Evolutionary conservation across 495 filamentous ascomycete species (phyloP), one percentile per base, ranked within the genome.

Genomic region (Darksidea phi): DNA sequence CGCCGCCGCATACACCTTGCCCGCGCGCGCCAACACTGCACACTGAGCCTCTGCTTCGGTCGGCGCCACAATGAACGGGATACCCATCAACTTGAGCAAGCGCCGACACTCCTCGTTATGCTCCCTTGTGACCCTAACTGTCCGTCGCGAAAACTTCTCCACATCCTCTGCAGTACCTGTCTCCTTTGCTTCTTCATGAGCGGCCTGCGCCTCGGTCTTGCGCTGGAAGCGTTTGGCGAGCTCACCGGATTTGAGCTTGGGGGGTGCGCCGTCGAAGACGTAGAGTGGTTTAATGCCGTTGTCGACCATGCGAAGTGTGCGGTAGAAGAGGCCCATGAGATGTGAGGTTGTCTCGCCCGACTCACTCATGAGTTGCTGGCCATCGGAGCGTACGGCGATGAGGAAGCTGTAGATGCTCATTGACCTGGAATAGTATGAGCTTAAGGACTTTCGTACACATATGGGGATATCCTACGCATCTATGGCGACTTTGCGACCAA

Each of bases 361-460:
- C 64, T 98, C 94, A 70, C 84, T 91, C 82, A 85, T 97, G 59
- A 98, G 84, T 75, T 96, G 91, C 74, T 98, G 89, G 61, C 94
- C 94, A 67, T 95, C 91, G 58, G 91, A 96, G 49, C 94, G 91
- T 38, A 98, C 94, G 15, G 95, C 95, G 68, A 98, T 90, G 45
- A 98, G 84, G 80, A 98, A 98, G 77, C 88, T 92, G 81, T 98
- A 98, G 71, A 98, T 95, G 73, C 88, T 94, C 94, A 97, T 98
- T 37, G 94, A 98, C 45, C 90, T 95, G 68, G 61, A 46, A 25
- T 48, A 43, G 3, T n/a, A 6, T 43, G 15, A 20, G 18, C 15
- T 13, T 6, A 6, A 15, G 18, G 13, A 3, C 15, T 43, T 4
- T 20, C 4, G 18, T 13, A 43, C 15, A 15, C 3, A 6, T 20